Evolutionary conservation across 179 eudicot species (phyloP), one percentile per base, ranked within the genome.

Genomic region (Vitellaria paradoxa): DNA sequence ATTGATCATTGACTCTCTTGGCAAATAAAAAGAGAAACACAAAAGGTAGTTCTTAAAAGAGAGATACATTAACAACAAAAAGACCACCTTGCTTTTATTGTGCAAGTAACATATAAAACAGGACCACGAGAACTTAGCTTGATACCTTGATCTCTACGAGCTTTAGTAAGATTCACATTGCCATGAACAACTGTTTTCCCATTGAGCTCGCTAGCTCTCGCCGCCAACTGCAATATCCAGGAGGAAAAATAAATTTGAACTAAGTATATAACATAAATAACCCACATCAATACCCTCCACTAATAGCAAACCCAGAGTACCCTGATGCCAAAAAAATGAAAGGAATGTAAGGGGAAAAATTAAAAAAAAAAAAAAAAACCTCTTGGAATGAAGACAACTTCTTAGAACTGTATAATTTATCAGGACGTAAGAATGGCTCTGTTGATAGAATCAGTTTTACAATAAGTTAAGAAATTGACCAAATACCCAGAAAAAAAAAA

Each of bases 201-300:
- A 60, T 81, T 64, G 74, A 82, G 79, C 49, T 84, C 89, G 77
- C 89, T 81, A 49, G 80, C 77, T 60, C 82, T 83, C 60, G 81
- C 82, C 65, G 90, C 89, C 26, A 85, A 75, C 91, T 91, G 79
- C 7, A 67, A 77, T 17, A 24, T 46, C 64, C 1, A 46, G 24
- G 14, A 37, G 20, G 61, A 57, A 42, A 17, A 13, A 30, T 53
- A 67, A 13, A 26, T n/a, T 62, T 42, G 45, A 42, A 42, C 3
- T 42, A 42, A 42, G n/a, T n/a, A 26, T 42, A 42, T 5, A 42
- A 42, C 45, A 42, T 42, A 42, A 42, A 42, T 45, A 26, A 18
- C 9, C 18, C 47, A 12, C 61, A 42, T 57, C 62, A 15, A 57
- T 57, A 18, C 62, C 62, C 7, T 7, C 62, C 20, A 57, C 62